Percentiles rank a stretch among this genome's conserved stretches.
These are phyloP conservation scores for Mortierella sp. DNA, from an alignment of 371 early-diverging fungal species.

Conservation along the genomic window DNA sequence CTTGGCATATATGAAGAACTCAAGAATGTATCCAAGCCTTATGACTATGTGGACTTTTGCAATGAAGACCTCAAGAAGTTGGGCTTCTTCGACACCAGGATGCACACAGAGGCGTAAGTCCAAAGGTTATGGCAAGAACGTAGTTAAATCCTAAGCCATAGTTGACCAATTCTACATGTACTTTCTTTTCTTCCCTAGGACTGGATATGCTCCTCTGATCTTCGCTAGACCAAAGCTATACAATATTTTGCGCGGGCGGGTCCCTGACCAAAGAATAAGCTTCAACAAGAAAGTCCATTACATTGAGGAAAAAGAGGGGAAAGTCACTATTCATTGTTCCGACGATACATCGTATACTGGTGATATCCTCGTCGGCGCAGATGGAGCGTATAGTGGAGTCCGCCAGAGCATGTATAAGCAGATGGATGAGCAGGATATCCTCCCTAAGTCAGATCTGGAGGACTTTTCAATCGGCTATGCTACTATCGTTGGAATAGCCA, in stretches of 20 bases:
- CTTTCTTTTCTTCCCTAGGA: not conserved
- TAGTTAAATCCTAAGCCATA: no score
- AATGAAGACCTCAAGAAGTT: not conserved
- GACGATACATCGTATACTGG: conserved; percentile 18
- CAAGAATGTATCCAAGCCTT: not conserved
- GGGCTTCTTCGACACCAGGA: not conserved
- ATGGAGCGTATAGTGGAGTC: conserved; percentile 17
- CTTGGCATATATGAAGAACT: not conserved
- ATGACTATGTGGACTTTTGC: not conserved
- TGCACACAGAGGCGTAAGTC: not conserved
- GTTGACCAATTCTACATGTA: not conserved
- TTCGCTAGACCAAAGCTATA: conserved; percentile 17
- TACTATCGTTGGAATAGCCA: conserved; percentile 18
- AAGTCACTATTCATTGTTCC: conserved; percentile 13
- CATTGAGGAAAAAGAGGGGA: conserved; percentile 1
- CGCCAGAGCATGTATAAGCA: conserved; percentile 24
- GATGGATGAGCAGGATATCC: conserved; percentile 7
- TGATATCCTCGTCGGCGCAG: conserved; percentile 30
- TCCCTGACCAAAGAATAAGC: conserved; percentile 13
- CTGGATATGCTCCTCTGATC: conserved; percentile 16
- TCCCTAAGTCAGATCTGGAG: conserved; percentile 13
- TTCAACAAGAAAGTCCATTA: conserved; percentile 9
- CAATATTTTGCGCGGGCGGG: not conserved
- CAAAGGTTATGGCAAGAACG: no score
- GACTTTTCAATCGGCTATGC: conserved; percentile 6